A percentile compares a stretch with the other conserved stretches of the same genome.
Conservation (phyloP, 495 filamentous ascomycete species). For the Polyplosphaeria fusca region DNA sequence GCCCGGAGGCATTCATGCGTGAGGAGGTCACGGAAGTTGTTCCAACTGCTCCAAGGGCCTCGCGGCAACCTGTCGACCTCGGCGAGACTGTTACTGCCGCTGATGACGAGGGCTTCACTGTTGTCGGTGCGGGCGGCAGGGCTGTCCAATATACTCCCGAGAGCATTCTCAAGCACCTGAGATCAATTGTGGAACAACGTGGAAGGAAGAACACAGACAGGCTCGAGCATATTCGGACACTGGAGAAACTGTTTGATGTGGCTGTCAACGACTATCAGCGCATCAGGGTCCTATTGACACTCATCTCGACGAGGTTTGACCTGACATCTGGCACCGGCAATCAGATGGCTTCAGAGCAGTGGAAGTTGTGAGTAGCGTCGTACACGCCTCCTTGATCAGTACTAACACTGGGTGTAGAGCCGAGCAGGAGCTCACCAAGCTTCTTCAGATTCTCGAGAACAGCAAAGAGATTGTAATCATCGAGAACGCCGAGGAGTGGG, state of each 20-base stretch:
- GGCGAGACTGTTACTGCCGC: conserved; percentile 46
- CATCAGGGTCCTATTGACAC: conserved; percentile 85
- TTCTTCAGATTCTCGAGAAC: conserved; percentile 75
- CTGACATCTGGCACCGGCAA: conserved; percentile 74
- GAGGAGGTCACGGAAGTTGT: conserved; percentile 70
- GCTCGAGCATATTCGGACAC: conserved; percentile 86
- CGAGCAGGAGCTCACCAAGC: conserved; percentile 72
- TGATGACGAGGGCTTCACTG: conserved; percentile 78
- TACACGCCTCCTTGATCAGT: background rate
- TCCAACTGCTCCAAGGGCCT: conserved; percentile 49
- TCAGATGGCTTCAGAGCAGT: conserved; percentile 94
- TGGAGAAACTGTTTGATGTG: conserved; percentile 94
- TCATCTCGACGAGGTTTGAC: conserved; percentile 94
- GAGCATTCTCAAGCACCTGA: conserved; percentile 95
- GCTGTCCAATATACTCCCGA: conserved; percentile 88
- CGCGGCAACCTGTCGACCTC: conserved; percentile 36
- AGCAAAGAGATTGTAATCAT: conserved; percentile 76
- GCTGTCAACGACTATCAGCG: conserved; percentile 86
- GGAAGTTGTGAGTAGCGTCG: conserved; percentile 63
- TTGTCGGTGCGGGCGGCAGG: conserved; percentile 81
- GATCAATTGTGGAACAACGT: conserved; percentile 87
- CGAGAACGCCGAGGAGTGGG: conserved; percentile 95
- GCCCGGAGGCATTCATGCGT: conserved; percentile 83
- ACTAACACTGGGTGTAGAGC: conserved; percentile 47
- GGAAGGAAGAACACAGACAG: conserved; percentile 99